Conservation (phyloP, 2,329 filamentous ascomycete species). For the Tolypocladium guangdongense region DNA sequence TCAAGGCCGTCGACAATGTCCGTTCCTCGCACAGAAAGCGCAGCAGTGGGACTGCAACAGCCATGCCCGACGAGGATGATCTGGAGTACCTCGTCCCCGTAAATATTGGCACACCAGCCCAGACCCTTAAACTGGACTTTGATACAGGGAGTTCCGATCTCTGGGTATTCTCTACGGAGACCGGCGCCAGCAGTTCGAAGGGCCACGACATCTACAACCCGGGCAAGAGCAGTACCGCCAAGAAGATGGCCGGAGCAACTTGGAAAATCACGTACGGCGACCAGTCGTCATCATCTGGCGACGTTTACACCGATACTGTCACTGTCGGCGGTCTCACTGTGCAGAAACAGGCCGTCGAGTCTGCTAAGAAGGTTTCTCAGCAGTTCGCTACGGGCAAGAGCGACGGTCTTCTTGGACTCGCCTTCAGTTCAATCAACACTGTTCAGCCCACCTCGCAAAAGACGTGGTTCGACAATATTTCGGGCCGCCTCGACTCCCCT, state of each 20-base stretch:
- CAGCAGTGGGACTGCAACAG: neutral
- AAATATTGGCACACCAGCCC: slow-evolving; percentile 30
- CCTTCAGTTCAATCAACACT: slow-evolving; percentile 31
- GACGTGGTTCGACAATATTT: slow-evolving; percentile 29
- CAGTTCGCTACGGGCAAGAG: slow-evolving; percentile 25
- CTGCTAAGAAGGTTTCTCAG: slow-evolving; percentile 26
- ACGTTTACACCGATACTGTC: slow-evolving; percentile 32
- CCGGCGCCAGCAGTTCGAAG: slow-evolving; percentile 19
- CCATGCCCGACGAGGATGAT: slow-evolving; percentile 12
- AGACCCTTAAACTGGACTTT: slow-evolving; percentile 31
- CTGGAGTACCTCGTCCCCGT: slow-evolving; percentile 28
- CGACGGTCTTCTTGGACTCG: slow-evolving; percentile 33
- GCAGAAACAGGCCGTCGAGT: slow-evolving; percentile 29
- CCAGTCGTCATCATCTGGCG: slow-evolving; percentile 27
- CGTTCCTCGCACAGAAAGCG: neutral
- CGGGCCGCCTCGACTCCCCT: slow-evolving; percentile 16
- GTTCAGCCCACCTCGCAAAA: slow-evolving; percentile 27
- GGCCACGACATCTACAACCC: slow-evolving; percentile 31
- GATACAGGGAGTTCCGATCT: slow-evolving; percentile 36
- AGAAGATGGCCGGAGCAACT: slow-evolving; percentile 22
- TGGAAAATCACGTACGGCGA: slow-evolving; percentile 35
- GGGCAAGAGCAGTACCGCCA: slow-evolving; percentile 24
- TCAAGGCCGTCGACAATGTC: slow-evolving; percentile 12
- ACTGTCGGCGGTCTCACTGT: slow-evolving; percentile 29
- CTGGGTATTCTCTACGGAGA: slow-evolving; percentile 37